Evolutionary conservation across 1,139 yeast species (phyloP).

Genomic region (Zygosaccharomyces sapae): DNA sequence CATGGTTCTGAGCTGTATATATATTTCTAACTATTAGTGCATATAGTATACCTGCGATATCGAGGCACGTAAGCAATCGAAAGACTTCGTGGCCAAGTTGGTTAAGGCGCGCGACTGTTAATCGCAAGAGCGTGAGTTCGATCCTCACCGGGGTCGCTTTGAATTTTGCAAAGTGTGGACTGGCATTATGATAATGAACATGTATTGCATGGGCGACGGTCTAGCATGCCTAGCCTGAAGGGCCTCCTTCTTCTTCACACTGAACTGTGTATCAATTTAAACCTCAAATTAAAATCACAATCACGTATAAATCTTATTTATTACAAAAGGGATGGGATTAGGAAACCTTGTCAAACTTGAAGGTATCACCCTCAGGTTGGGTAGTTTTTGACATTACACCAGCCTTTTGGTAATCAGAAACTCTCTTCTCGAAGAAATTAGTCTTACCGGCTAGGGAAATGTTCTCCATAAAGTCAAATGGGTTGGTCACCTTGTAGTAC

Average conservation of each 20-base stretch:
- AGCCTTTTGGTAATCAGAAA: constrained; percentile 97
- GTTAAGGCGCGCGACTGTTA: constrained; percentile 25
- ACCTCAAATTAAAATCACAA: constrained; percentile 2
- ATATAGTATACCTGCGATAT: too few relatives aligned
- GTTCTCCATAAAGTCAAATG: constrained; percentile 98
- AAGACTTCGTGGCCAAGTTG: constrained; percentile 23
- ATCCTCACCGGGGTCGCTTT: constrained; percentile 21
- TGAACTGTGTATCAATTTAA: background rate
- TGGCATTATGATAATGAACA: too few relatives aligned
- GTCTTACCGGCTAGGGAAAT: constrained; percentile 97
- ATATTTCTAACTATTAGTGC: too few relatives aligned
- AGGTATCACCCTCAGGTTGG: constrained; percentile 43
- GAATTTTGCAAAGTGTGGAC: too few relatives aligned
- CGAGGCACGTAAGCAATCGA: background rate
- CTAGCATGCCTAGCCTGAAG: too few relatives aligned
- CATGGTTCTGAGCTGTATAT: too few relatives aligned
- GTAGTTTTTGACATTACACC: constrained; percentile 81
- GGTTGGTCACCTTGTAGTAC: constrained; percentile 81
- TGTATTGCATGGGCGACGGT: too few relatives aligned
- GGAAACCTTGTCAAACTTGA: constrained; percentile 51
- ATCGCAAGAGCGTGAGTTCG: constrained; percentile 24
- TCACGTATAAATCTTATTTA: constrained; percentile 6
- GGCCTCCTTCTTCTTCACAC: background rate
- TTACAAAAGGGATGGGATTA: constrained; percentile 25
- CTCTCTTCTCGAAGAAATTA: constrained; percentile 98